Evolutionary conservation across 192 early-diverging fungal species (phyloP), one percentile per base, ranked within the genome.

Genomic region (Chytriomyces confervae): DNA sequence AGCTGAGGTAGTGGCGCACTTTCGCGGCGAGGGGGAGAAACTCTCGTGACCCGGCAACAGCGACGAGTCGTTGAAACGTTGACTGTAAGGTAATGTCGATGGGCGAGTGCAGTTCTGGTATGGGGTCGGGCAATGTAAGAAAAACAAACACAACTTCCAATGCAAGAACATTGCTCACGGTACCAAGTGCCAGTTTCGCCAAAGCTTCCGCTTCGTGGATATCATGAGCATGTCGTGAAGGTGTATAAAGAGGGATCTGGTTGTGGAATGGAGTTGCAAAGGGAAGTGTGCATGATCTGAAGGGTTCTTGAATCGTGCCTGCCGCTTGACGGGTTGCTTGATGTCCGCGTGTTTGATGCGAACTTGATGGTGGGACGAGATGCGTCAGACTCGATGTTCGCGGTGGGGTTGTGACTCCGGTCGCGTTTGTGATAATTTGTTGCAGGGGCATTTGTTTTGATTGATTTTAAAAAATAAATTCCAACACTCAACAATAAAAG

Each of bases 21-120:
- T 74, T 74, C 44, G 72, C 24, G 13, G 72, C 72, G 27, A 74
- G 44, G 7, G 72, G 72, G 45, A 74, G 72, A 63, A 61, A 62
- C 23, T 74, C 72, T 20, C 43, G 44, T 8, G 72, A 63, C 8
- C 72, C 72, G 11, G 72, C 62, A 1, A 74, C 18, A 23, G 72
- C 62, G 7, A 63, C 62, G n/a, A 74, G 45, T 20, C 72, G 49
- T 60, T 74, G 61, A 63, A 74, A 74, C 3, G 72, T 63, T n/a
- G 72, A 74, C 62, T 62, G 72, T 7, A 74, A n/a, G 45, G 72
- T 48, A 5, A 18, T 16, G 45, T 36, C 43, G 47, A 72, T 16
- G 0, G 69, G 69, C 13, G 69, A 16, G 18, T 72, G 50, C 6
- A 72, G 50, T 27, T 72, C 69, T 72, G 69, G 2, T 36, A 24